A percentile compares a stretch with the other conserved stretches of the same genome.
phyloP scores from a whole-genome alignment of 495 filamentous ascomycete species.

The Penicillium macrosclerotiorum region DNA sequence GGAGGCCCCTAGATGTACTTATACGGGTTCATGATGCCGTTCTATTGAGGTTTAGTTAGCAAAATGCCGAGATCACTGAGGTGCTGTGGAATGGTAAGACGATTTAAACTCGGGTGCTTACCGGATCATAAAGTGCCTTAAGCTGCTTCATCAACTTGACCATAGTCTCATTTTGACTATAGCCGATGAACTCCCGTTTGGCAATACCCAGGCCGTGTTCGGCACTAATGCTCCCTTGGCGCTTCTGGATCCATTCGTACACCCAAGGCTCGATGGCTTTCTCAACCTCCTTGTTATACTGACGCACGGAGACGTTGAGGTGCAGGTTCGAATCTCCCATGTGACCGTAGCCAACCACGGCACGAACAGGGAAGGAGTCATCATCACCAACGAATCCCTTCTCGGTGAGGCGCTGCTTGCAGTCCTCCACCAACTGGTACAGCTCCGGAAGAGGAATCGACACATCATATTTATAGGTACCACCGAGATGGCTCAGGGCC shows the following conservation, averaged over 20 bases:
- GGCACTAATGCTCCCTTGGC: conserved; percentile 89
- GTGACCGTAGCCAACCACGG: conserved; percentile 93
- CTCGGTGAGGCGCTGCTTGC: conserved; percentile 62
- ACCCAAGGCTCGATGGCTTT: conserved; percentile 89
- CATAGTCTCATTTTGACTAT: conserved; percentile 84
- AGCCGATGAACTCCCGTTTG: conserved; percentile 92
- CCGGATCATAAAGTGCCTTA: conserved; percentile 88
- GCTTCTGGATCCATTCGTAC: conserved; percentile 90
- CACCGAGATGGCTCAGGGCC: conserved; percentile 82
- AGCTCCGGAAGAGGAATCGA: conserved; percentile 88
- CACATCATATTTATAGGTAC: conserved; percentile 97
- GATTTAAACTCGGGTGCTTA: too few species aligned
- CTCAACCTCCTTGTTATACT: conserved; percentile 87
- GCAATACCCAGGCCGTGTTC: conserved; percentile 93
- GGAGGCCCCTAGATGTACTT: conserved; percentile 64
- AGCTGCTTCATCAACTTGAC: conserved; percentile 89
- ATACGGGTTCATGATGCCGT: conserved; percentile 93
- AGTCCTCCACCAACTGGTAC: conserved; percentile 86
- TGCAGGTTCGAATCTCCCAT: conserved; percentile 97
- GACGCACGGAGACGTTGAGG: conserved; percentile 77
- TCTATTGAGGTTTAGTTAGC: conserved; percentile 48
- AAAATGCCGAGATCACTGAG: too few species aligned
- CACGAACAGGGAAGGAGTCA: conserved; percentile 76
- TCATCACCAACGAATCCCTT: conserved; percentile 76
- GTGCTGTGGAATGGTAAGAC: too few species aligned